A percentile compares a stretch with the other conserved stretches of the same genome.
These are phyloP conservation scores for Cryptomeria japonica DNA, from an alignment of 75 land plant genomes.

Conservation along the genomic window DNA sequence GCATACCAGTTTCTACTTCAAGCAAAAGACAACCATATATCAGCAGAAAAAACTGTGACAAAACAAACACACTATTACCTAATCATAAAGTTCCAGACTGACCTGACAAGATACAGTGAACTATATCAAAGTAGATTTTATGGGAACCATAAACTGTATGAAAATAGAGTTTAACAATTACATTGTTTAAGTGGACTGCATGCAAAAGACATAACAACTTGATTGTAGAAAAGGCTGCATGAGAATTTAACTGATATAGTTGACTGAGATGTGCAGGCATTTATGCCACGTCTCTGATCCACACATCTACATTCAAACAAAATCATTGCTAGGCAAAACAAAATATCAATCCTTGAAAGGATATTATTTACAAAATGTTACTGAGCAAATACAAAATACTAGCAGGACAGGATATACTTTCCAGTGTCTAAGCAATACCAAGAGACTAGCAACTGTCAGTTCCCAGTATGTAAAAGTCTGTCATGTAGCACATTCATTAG, in stretches of 20 bases:
- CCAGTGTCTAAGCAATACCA: conserved; percentile 6
- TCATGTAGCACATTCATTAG: conserved; percentile 10
- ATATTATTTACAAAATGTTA: conserved; percentile 10
- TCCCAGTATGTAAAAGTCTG: background rate
- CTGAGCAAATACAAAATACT: conserved; percentile 7
- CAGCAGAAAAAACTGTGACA: background rate
- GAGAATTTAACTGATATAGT: background rate
- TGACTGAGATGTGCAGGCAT: background rate
- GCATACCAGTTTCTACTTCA: background rate
- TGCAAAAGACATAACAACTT: background rate
- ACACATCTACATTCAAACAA: background rate
- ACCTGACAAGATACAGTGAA: background rate
- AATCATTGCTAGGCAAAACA: background rate
- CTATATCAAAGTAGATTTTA: background rate
- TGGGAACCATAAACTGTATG: background rate
- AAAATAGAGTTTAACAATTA: background rate
- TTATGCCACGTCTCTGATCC: background rate
- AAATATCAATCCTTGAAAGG: conserved; percentile 2
- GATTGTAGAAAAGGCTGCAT: background rate
- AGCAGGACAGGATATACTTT: conserved; percentile 1
- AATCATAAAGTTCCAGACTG: background rate
- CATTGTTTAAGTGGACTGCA: background rate
- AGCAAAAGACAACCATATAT: background rate
- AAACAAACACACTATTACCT: background rate
- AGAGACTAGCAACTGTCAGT: background rate